Evolutionary conservation across 305 asterid species (phyloP), one percentile per base, ranked within the genome.

Genomic region (Fraxinus sp.): DNA sequence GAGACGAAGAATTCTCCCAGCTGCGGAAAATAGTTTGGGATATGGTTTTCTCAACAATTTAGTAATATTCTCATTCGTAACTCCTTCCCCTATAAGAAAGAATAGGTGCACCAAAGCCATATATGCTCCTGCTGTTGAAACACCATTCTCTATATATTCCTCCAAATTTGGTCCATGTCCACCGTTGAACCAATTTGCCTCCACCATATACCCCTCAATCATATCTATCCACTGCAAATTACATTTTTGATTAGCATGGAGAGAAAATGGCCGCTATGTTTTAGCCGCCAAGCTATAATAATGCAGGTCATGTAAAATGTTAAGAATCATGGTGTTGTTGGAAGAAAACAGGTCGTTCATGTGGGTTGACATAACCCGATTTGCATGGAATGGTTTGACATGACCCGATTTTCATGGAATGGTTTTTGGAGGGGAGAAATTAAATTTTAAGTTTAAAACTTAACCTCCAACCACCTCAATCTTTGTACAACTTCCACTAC

Each of bases 1-100:
- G 7, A 94, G 91, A 24, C 98, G 97, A 82, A 92, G 91, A 85
- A 94, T 90, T 57, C 87, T 90, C 6, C 97, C 96, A 0, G 93
- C 90, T 22, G 84, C 30, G 1, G 92, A 89, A 86, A 94, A 90
- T 20, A 91, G 83, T 75, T 85, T 90, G 28, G 94, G 93, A 55
- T 91, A 92, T 43, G 97, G 96, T 30, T 90, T 90, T 35, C 55
- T 55, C 71, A 79, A 41, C 66, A 87, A 49, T 0, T 88, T 75
- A 1, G 49, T 18, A 11, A 84, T 81, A 6, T 87, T 90, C 66
- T 89, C 84, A 0, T 81, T 55, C 0, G 89, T 90, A 0, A 92
- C 92, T 5, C 93, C 97, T 70, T 92, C 90, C 1, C 96, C 97
- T 0, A 91, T 92, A 2, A 92, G 88, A 74, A 93, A 88, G 89